Base-by-base conservation (phyloP, 2,329 filamentous ascomycete species). In the Thelonectria olida region DNA sequence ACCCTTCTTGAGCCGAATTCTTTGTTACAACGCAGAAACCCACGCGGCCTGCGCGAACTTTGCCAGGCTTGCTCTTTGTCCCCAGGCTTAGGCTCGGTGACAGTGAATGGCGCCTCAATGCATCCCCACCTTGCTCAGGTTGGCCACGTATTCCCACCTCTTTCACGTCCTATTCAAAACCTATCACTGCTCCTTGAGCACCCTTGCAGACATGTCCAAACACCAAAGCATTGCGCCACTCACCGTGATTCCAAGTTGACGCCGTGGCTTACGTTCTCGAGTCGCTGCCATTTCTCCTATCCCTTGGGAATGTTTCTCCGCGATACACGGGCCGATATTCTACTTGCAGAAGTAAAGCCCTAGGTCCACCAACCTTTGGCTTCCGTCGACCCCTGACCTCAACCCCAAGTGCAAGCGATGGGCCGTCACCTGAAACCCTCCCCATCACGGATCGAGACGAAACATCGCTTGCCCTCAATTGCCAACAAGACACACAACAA, bases 341-440 rank as follows among this genome's bases (percentile, higher is more conserved):
- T 50, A 28, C 28, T 15, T 10, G 23, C 34, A 42, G 45, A 36
- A 4, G 7, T 20, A 25, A 42, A 13, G 41, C 39, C 47, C 34
- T 31, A 10, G 51, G 45, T 19, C 57, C 31, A 54, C 44, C 7
- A 39, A 27, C 45, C 23, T 31, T 31, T 31, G 10, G 9, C 28
- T 31, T 12, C 44, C 27, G 44, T 28, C 44, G 36, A 44, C 51
- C 25, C 47, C 48, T 34, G 31, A 12, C 10, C 28, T 31, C 28
- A 8, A 31, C 28, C n/a, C 28, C 28, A 31, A 31, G 5, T 4
- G 39, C 13, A 52, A 17, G 54, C 39, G 22, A 49, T 41, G 31
- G 17, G 20, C 36, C 38, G 27, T 41, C 45, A 61, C 52, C 58
- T 61, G 58, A 61, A 61, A 61, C 58, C 27, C 31, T 31, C 42